Base-by-base conservation (phyloP, 805 yeast species). In the Metschnikowia henanensis region DNA sequence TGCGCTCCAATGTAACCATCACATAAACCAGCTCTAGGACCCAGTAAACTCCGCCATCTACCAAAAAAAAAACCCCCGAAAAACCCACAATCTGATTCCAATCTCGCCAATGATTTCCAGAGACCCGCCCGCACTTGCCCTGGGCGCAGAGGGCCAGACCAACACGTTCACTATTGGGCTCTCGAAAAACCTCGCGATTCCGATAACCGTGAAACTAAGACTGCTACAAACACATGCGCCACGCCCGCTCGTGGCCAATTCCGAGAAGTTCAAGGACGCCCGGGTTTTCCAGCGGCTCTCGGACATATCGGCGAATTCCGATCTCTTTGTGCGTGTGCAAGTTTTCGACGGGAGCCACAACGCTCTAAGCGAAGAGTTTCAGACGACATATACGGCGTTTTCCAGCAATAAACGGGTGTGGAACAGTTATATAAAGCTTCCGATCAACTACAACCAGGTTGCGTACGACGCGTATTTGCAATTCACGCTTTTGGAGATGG, bases 371-470 rank as follows among this genome's bases (percentile, higher is more conserved):
- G 44, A 56, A 3, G 61, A 68, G 17, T 58, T 66, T 8, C 74
- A 67, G 48, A 65, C 75, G 6, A 59, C 64, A 7, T 69, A 66
- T 49, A 60, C 58, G 41, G 41, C 60, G 9, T 70, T 71, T 41
- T 51, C 60, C 36, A 58, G 55, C 35, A 65, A 61, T 38, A 60
- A 58, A 37, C 25, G 76, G 76, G 57, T 76, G 60, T 88, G 94
- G 91, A 77, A 84, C 52, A 80, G 81, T 47, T 84, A 89, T 85
- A 62, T 88, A 17, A 75, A 77, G 35, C 61, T 94, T 36, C 92
- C 97, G 0, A 75, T 91, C 2, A 72, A 74, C 41, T 80, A 86
- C 51, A 76, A 77, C 41, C 94, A 89, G 56, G 61, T 92, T n/a
- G 83, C 87, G 2, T 59, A 80, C 29, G 76, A 78, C 31, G 64